These are phyloP conservation scores for Colletotrichum spaethianum DNA, from an alignment of 2,329 filamentous ascomycete genomes.

Conservation along the genomic window DNA sequence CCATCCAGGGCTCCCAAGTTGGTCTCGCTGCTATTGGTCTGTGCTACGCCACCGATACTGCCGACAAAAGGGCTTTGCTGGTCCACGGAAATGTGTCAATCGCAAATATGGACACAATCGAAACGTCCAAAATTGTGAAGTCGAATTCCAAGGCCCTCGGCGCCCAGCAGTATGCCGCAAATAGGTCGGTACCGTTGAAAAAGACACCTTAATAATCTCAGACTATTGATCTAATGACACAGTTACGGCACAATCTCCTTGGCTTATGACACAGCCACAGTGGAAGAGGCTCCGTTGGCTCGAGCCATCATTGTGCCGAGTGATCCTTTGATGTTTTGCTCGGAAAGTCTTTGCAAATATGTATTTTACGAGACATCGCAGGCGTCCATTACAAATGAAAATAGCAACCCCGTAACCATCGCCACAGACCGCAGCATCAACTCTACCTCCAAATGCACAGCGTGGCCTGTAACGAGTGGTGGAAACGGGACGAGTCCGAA, in stretches of 20 bases:
- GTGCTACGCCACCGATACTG: slow-evolving; percentile 58
- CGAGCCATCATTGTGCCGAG: slow-evolving; percentile 51
- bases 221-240: neutral
- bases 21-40: slow-evolving; percentile 59
- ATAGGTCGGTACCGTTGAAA: slow-evolving; percentile 48
- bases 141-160: slow-evolving; percentile 41
- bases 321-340: slow-evolving; percentile 45
- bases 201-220: neutral
- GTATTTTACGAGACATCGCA: slow-evolving; percentile 54
- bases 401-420: slow-evolving; percentile 43
- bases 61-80: slow-evolving; percentile 51
- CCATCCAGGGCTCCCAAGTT: slow-evolving; percentile 56
- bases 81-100: slow-evolving; percentile 53
- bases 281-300: slow-evolving; percentile 45
- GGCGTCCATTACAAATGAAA: slow-evolving; percentile 21
- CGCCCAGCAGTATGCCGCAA: slow-evolving; percentile 60
- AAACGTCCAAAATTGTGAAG: slow-evolving; percentile 49
- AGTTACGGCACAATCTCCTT: slow-evolving; percentile 58
- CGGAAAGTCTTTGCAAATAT: slow-evolving; percentile 47
- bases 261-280: slow-evolving; percentile 44
- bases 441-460: slow-evolving; percentile 48
- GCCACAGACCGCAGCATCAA: slow-evolving; percentile 53
- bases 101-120: slow-evolving; percentile 54
- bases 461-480: slow-evolving; percentile 49
- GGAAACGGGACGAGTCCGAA: slow-evolving; percentile 48